Percentiles rank a stretch among this genome's conserved stretches.
phyloP scores from a whole-genome alignment of 2,329 filamentous ascomycete genomes.

The Scedosporium minutisporum region DNA sequence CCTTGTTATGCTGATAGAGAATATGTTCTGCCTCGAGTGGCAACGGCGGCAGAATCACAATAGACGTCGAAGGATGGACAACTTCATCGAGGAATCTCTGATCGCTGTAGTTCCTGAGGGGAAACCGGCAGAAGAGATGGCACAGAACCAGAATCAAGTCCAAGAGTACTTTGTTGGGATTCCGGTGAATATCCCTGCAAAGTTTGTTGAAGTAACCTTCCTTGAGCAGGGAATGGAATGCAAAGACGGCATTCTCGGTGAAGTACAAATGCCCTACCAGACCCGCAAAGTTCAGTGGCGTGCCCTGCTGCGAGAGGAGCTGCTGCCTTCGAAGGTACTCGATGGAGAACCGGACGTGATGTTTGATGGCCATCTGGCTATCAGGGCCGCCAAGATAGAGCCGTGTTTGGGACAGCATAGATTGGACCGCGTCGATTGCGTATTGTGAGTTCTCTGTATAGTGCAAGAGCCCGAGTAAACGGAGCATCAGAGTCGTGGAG shows the following conservation, averaged over 20 bases:
- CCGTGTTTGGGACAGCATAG: constrained; percentile 59
- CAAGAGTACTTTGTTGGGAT: constrained; percentile 39
- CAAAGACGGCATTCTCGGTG: constrained; percentile 65
- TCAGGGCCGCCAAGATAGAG: constrained; percentile 62
- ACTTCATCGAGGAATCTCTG: constrained; percentile 32
- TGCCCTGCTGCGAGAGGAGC: constrained; percentile 50
- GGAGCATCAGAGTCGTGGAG: constrained; percentile 61
- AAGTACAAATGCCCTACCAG: constrained; percentile 66
- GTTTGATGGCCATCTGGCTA: constrained; percentile 58
- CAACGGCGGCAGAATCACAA: constrained; percentile 55
- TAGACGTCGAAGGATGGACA: constrained; percentile 48
- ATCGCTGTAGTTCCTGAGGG: constrained; percentile 21
- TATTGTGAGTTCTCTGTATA: constrained; percentile 55
- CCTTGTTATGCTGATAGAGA: constrained; percentile 51
- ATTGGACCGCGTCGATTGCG: constrained; percentile 52
- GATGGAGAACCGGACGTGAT: constrained; percentile 72
- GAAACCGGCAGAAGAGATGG: constrained; percentile 58
- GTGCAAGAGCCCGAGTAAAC: constrained; percentile 57
- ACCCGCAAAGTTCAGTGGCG: constrained; percentile 63
- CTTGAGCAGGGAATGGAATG: constrained; percentile 65
- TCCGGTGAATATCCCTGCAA: constrained; percentile 45
- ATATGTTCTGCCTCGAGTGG: constrained; percentile 46
- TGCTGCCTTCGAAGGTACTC: constrained; percentile 65
- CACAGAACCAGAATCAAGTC: constrained; percentile 59
- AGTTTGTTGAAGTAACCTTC: constrained; percentile 58